phyloP scores from a whole-genome alignment of 2,329 filamentous ascomycete species.

The Pochonia chlamydosporia region DNA sequence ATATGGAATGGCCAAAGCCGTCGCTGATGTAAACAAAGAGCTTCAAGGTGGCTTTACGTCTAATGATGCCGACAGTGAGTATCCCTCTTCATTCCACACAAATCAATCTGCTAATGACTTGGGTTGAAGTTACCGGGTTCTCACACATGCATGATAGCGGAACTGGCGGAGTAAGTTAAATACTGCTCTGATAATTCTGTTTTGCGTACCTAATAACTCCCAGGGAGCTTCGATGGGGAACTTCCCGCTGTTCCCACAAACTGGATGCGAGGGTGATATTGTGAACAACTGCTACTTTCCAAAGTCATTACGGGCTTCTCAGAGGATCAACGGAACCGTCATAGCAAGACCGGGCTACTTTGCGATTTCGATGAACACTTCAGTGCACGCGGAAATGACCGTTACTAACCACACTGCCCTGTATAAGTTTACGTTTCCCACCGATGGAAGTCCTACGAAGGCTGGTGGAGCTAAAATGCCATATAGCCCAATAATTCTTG shows the following conservation, averaged over 20 bases:
- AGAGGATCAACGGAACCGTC: constrained; percentile 44
- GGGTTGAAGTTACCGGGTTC: constrained; percentile 37
- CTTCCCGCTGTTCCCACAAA: constrained; percentile 46
- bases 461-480: constrained; percentile 8
- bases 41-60: constrained; percentile 47
- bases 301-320: constrained; percentile 38
- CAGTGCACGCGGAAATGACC: constrained; percentile 58
- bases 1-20: constrained; percentile 26
- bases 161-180: constrained; percentile 15
- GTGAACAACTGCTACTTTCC: constrained; percentile 45
- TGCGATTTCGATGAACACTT: constrained; percentile 47
- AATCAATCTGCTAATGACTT: not conserved
- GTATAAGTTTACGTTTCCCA: constrained; percentile 54
- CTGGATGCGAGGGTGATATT: constrained; percentile 38
- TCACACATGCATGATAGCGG: constrained; percentile 45
- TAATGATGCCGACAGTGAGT: constrained; percentile 24
- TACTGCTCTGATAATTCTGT: not conserved
- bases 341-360: constrained; percentile 58
- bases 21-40: constrained; percentile 16
- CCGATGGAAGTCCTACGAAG: constrained; percentile 17
- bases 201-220: not conserved
- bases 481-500: constrained; percentile 45
- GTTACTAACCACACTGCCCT: constrained; percentile 53
- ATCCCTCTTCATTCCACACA: not conserved
- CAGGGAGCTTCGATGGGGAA: constrained; percentile 41